Evolutionary conservation across 129 eudicot species (phyloP).

Genomic region (Ambrosia artemisiifolia): DNA sequence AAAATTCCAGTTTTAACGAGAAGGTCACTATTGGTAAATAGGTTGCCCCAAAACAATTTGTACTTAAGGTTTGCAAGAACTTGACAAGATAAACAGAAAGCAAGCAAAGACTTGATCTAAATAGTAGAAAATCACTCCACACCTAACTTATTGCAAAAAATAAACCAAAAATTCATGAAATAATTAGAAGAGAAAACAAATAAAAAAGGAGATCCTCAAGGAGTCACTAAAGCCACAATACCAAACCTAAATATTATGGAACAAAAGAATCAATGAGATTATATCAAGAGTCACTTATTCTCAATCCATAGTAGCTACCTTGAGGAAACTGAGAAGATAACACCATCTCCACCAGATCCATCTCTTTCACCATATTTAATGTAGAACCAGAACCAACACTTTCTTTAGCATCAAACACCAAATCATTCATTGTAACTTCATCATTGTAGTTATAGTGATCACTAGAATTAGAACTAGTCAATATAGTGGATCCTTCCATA

Average conservation of each 20-base stretch:
- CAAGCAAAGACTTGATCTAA: background rate
- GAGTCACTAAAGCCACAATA: background rate
- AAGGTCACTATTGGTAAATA: too few relatives aligned
- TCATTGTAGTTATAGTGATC: slow-evolving; percentile 16
- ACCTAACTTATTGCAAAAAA: too few relatives aligned
- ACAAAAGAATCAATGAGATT: slow-evolving; percentile 4
- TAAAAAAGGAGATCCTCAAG: background rate
- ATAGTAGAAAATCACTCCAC: too few relatives aligned
- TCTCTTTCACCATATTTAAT: slow-evolving; percentile 32
- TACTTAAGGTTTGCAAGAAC: background rate
- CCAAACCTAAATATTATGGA: background rate
- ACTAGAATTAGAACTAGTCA: slow-evolving; percentile 2
- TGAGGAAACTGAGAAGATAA: slow-evolving; percentile 33
- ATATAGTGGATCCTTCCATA: slow-evolving; percentile 34
- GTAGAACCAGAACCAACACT: slow-evolving; percentile 16
- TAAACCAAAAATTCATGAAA: background rate
- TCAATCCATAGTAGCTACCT: slow-evolving; percentile 5
- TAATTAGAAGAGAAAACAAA: background rate
- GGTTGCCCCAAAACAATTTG: too few relatives aligned
- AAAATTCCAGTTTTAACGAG: too few relatives aligned
- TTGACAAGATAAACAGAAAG: background rate
- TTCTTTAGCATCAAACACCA: slow-evolving; percentile 13
- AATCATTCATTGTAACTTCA: slow-evolving; percentile 4
- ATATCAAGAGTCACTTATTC: slow-evolving; percentile 9
- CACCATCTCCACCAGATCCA: slow-evolving; percentile 66